phyloP scores from a whole-genome alignment of 495 filamentous ascomycete genomes.

The Amniculicola lignicola region DNA sequence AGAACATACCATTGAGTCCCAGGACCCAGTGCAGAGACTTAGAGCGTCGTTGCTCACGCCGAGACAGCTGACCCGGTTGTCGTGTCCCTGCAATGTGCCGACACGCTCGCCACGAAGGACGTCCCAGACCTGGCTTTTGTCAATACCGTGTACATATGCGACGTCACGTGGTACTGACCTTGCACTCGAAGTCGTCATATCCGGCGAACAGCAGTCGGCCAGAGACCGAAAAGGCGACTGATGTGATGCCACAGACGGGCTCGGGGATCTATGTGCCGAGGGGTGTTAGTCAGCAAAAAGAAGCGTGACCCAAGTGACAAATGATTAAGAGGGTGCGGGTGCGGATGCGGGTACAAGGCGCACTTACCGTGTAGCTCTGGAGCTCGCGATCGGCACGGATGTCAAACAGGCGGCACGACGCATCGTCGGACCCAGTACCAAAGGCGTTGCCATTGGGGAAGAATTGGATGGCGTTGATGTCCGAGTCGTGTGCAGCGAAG shows the following conservation, averaged over 20 bases:
- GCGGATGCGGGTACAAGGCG: no score
- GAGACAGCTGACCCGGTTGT: conserved; percentile 97
- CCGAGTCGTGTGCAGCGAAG: conserved; percentile 96
- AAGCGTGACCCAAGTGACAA: neutral
- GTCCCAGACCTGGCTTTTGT: conserved; percentile 82
- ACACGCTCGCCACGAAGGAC: conserved; percentile 94
- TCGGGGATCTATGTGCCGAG: conserved; percentile 72
- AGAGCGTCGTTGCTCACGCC: conserved; percentile 98
- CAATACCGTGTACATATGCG: neutral
- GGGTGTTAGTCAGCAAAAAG: conserved; percentile 28
- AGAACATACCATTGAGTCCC: conserved; percentile 91
- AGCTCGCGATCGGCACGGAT: conserved; percentile 95
- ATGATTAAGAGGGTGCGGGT: neutral
- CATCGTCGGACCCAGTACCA: conserved; percentile 96
- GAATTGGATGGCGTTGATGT: conserved; percentile 99
- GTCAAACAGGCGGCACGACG: conserved; percentile 95
- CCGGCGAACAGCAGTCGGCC: conserved; percentile 93
- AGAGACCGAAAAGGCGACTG: conserved; percentile 96
- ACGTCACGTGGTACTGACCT: conserved; percentile 59
- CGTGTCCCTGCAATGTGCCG: conserved; percentile 91
- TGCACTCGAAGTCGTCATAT: conserved; percentile 99
- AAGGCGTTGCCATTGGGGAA: conserved; percentile 99
- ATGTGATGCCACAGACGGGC: conserved; percentile 96
- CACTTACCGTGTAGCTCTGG: conserved; percentile 87
- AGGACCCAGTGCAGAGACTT: conserved; percentile 98